A percentile compares a stretch with the other conserved stretches of the same genome.
phyloP scores from a whole-genome alignment of 2,329 filamentous ascomycete species.

The Erysiphe pulchra region DNA sequence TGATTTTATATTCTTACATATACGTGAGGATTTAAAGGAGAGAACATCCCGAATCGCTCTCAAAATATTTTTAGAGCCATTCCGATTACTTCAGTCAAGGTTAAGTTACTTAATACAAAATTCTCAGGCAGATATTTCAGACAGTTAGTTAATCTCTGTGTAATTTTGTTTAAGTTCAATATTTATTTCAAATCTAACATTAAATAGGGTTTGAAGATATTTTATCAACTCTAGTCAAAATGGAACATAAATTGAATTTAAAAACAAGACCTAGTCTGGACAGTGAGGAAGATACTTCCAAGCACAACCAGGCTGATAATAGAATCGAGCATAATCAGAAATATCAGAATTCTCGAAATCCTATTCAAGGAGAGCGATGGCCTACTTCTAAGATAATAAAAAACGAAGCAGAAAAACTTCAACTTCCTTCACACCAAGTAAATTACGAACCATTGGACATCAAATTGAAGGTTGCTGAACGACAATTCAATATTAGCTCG shows the following conservation, averaged over 20 bases:
- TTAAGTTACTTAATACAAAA: conserved; percentile 71
- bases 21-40: conserved; percentile 13
- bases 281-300: conserved; percentile 70
- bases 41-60: conserved; percentile 38
- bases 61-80: conserved; percentile 77
- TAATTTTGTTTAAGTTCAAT: neutral
- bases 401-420: conserved; percentile 33
- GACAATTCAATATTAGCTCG: conserved; percentile 69
- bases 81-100: conserved; percentile 56
- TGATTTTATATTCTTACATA: conserved; percentile 75
- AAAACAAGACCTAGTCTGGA: conserved; percentile 49
- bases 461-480: conserved; percentile 47
- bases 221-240: conserved; percentile 44
- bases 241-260: conserved; percentile 33
- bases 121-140: conserved; percentile 43
- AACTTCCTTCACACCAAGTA: conserved; percentile 57
- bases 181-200: conserved; percentile 1
- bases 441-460: conserved; percentile 66
- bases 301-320: conserved; percentile 32
- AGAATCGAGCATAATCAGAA: conserved; percentile 19
- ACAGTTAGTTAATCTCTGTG: conserved; percentile 15
- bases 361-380: conserved; percentile 35
- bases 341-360: conserved; percentile 25
- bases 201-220: conserved; percentile 32
- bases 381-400: conserved; percentile 19